Evolutionary conservation across 495 filamentous ascomycete species (phyloP), one percentile per base, ranked within the genome.

Genomic region (Haplographium delicatum): DNA sequence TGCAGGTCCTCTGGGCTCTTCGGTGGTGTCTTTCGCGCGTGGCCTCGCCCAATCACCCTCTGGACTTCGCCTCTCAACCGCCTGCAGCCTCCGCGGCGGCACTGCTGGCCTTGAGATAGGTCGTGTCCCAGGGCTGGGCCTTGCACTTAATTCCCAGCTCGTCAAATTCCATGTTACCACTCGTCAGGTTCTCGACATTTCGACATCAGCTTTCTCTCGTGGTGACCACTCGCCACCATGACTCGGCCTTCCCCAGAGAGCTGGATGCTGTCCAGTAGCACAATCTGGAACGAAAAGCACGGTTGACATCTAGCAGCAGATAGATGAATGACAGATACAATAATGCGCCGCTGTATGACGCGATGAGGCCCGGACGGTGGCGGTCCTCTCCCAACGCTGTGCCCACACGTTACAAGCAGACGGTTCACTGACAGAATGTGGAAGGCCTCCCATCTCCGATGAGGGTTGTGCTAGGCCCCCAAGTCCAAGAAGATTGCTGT

Each of bases 11-110:
- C 13, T 30, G 23, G 15, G 27, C 27, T 1, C 19, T 11, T 19
- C n/a, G 7, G 9, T 28, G 24, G 24, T n/a, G n/a, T 16, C 43
- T 33, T 15, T n/a, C n/a, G 25, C 15, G 15, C 5, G 8, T 10
- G 19, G 13, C 2, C 44, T 16, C 27, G 7, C 44, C 27, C 19
- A 28, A 47, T 34, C 44, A 23, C 9, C 16, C 30, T 18, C 16
- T 5, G 15, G 10, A 5, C 26, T 30, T 13, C 10, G 19, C 13
- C 6, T 33, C 25, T 11, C 44, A 47, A 47, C 27, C 44, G 44
- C 44, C 38, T 47, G 22, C 15, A 31, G 44, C 44, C 27, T 18
- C n/a, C 33, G 15, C 44, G 27, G 44, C 44, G 44, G 44, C 44
- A 47, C 44, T 47, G 27, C 18, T 22, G 18, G 27, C 19, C 44